These are phyloP conservation scores for Ceratorhiza oryzae-sativae DNA, from an alignment of 1,284 basidiomycete species.

Conservation along the genomic window DNA sequence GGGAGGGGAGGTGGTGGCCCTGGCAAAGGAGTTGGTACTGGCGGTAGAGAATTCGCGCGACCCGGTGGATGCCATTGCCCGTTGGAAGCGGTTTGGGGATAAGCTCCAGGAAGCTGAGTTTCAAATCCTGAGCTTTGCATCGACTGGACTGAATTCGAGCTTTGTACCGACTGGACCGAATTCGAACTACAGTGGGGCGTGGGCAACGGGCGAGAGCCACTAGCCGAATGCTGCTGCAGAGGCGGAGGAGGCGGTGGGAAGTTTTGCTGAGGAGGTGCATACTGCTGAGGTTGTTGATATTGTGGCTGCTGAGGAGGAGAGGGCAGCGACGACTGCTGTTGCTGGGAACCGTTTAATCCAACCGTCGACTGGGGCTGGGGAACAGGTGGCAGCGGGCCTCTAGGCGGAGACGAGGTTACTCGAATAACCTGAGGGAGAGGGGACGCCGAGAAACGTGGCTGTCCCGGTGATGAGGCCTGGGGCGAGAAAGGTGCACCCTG, in stretches of 20 bases:
- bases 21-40: constrained; percentile 43
- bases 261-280: constrained; percentile 51
- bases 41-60: constrained; percentile 47
- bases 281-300: constrained; percentile 26
- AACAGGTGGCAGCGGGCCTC: constrained; percentile 14
- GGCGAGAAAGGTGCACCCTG: constrained; percentile 38
- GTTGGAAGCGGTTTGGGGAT: constrained; percentile 47
- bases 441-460: constrained; percentile 50
- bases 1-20: constrained; percentile 45
- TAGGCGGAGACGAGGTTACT: constrained; percentile 43
- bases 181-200: constrained; percentile 32
- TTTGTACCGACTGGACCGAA: constrained; percentile 45
- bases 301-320: constrained; percentile 37
- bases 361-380: constrained; percentile 34
- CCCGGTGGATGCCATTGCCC: constrained; percentile 44
- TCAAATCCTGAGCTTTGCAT: constrained; percentile 41
- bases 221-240: constrained; percentile 35
- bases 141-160: constrained; percentile 42
- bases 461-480: constrained; percentile 38
- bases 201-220: constrained; percentile 44
- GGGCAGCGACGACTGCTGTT: constrained; percentile 33
- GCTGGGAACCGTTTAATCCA: constrained; percentile 20
- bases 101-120: constrained; percentile 45
- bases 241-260: constrained; percentile 49
- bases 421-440: constrained; percentile 45